These are phyloP conservation scores for Coemansia sp. DNA, from an alignment of 192 early-diverging fungal species.

Conservation along the genomic window DNA sequence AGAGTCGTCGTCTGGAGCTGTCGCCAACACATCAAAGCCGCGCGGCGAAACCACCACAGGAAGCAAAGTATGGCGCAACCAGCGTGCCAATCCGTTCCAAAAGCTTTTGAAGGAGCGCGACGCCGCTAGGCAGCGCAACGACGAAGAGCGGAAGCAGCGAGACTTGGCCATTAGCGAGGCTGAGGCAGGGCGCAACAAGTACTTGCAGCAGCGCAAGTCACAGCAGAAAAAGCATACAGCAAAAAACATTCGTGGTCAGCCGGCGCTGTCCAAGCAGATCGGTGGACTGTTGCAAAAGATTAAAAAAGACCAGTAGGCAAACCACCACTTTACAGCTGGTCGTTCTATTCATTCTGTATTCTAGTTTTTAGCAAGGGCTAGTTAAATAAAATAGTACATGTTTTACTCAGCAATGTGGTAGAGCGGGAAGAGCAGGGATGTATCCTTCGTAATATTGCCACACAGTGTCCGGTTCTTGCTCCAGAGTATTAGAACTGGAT, in stretches of 20 bases:
- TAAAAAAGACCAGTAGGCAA: conserved; percentile 17
- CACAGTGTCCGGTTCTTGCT: neutral
- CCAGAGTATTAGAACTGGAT: neutral
- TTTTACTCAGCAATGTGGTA: neutral
- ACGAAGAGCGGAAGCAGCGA: conserved; percentile 24
- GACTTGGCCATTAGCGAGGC: conserved; percentile 26
- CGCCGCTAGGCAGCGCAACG: conserved; percentile 12
- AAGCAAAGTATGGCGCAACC: conserved; percentile 18
- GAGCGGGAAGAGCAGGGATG: neutral
- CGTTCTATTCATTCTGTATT: neutral
- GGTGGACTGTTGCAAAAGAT: conserved; percentile 35
- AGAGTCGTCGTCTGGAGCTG: neutral
- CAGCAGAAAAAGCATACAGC: conserved; percentile 38
- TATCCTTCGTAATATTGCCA: conserved; percentile 15
- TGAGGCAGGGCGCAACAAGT: conserved; percentile 23
- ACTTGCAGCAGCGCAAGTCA: conserved; percentile 34
- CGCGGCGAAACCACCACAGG: neutral
- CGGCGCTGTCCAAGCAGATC: conserved; percentile 46
- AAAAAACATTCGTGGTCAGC: conserved; percentile 43
- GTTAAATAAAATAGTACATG: neutral
- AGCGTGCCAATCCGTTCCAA: conserved; percentile 43
- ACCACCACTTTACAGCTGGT: neutral
- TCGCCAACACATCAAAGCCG: neutral
- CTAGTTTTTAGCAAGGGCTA: neutral
- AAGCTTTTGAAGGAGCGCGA: conserved; percentile 37